These are phyloP conservation scores for Catenaria anguillulae DNA, from an alignment of 371 early-diverging fungal genomes.

Conservation along the genomic window DNA sequence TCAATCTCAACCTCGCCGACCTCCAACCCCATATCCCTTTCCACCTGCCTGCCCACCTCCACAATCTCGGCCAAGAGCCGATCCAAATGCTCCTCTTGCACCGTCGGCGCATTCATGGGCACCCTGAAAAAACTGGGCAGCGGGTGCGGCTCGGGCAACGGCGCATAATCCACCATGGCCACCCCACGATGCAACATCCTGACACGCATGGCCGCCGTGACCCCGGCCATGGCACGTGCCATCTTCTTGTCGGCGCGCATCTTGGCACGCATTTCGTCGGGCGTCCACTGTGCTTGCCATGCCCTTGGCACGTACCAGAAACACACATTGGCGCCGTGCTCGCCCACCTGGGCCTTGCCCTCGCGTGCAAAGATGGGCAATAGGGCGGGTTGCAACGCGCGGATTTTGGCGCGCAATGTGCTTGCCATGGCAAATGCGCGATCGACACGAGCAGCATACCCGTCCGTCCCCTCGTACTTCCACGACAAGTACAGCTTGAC, in stretches of 20 bases:
- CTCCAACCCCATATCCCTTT: too few species aligned
- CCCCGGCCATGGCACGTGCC: slow-evolving; percentile 11
- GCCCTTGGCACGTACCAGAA: slow-evolving; percentile 60
- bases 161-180: slow-evolving; percentile 50
- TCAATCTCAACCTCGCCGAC: too few species aligned
- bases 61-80: slow-evolving; percentile 42
- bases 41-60: too few species aligned
- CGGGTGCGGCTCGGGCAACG: slow-evolving; percentile 17
- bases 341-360: too few species aligned
- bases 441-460: slow-evolving; percentile 33
- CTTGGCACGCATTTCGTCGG: slow-evolving; percentile 9
- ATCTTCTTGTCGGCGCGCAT: not conserved
- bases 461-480: slow-evolving; percentile 52
- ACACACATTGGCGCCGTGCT: slow-evolving; percentile 38
- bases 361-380: too few species aligned
- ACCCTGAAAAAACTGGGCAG: slow-evolving; percentile 54
- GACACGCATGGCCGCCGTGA: slow-evolving; percentile 37
- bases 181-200: slow-evolving; percentile 33
- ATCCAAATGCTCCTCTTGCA: slow-evolving; percentile 33
- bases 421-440: slow-evolving; percentile 28
- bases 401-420: slow-evolving; percentile 22
- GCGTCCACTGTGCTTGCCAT: too few species aligned
- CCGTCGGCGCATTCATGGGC: slow-evolving; percentile 50
- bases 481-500: slow-evolving; percentile 68
- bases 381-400: too few species aligned